phyloP scores from a whole-genome alignment of 306 rosid species.

The Hylodesmum podocarpum region DNA sequence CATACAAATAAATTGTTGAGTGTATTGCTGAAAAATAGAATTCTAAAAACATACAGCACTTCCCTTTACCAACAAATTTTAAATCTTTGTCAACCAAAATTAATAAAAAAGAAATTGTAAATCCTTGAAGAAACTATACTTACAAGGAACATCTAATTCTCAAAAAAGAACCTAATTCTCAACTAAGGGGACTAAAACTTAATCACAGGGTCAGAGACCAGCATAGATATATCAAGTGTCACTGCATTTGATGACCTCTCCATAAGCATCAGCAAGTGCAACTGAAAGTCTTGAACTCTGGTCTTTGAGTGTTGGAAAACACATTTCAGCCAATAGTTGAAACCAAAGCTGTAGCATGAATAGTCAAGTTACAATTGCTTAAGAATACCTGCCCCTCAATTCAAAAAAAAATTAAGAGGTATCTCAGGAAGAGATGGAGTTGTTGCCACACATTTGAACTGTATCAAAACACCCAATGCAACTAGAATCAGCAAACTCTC shows the following conservation, averaged over 20 bases:
- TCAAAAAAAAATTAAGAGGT: slow-evolving; percentile 58
- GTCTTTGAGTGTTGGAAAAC: not conserved
- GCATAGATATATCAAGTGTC: slow-evolving; percentile 13
- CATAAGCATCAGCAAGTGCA: slow-evolving; percentile 6
- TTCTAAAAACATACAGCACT: slow-evolving; percentile 17
- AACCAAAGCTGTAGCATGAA: slow-evolving; percentile 15
- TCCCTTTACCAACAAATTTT: slow-evolving; percentile 26
- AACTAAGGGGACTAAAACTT: not conserved
- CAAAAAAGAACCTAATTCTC: slow-evolving; percentile 25
- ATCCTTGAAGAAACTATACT: slow-evolving; percentile 5
- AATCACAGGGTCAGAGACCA: slow-evolving; percentile 24
- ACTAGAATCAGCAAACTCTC: slow-evolving; percentile 22
- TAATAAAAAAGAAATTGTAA: not conserved
- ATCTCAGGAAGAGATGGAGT: slow-evolving; percentile 86
- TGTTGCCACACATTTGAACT: slow-evolving; percentile 82
- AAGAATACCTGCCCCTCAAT: slow-evolving; percentile 30
- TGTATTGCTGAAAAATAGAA: slow-evolving; percentile 6
- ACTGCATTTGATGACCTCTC: slow-evolving; percentile 10
- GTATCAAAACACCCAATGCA: slow-evolving; percentile 32
- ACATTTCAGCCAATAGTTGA: slow-evolving; percentile 15
- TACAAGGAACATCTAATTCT: slow-evolving; percentile 20
- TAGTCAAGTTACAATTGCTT: slow-evolving; percentile 13
- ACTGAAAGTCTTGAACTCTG: not conserved
- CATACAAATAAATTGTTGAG: too few relatives aligned
- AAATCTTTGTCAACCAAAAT: too few relatives aligned